Percentiles rank a stretch among this genome's conserved stretches.
phyloP scores from a whole-genome alignment of 2,329 filamentous ascomycete genomes.

The Colletotrichum sp. region DNA sequence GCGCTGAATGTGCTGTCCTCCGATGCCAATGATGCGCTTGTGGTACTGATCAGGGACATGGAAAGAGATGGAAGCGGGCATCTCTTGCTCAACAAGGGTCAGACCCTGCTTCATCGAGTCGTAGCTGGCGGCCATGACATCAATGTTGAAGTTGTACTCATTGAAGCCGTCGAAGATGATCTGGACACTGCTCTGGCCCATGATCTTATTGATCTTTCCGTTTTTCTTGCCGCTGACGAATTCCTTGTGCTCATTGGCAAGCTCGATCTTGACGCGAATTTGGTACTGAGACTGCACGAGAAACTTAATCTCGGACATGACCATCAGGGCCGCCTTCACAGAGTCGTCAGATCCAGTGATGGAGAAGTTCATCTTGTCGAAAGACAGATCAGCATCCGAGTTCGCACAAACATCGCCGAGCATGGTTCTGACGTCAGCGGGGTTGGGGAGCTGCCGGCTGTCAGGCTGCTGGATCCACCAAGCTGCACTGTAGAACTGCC shows the following conservation, averaged over 20 bases:
- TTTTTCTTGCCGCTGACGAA: conserved; percentile 99
- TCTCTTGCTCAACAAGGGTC: conserved; percentile 94
- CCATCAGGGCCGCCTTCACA: conserved; percentile 92
- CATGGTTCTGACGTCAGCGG: conserved; percentile 86
- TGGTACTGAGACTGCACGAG: conserved; percentile 87
- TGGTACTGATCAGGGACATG: conserved; percentile 99
- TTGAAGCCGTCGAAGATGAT: conserved; percentile 99
- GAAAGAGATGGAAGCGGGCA: conserved; percentile 99
- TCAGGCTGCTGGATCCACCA: conserved; percentile 70
- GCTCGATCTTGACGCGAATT: conserved; percentile 96
- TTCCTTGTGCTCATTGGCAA: conserved; percentile 99
- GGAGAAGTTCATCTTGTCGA: conserved; percentile 92
- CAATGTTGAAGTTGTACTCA: conserved; percentile 99
- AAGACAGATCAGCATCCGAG: conserved; percentile 92
- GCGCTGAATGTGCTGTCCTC: conserved; percentile 96
- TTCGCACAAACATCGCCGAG: conserved; percentile 95
- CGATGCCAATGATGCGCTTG: conserved; percentile 98
- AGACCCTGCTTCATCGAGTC: conserved; percentile 94
- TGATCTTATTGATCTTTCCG: conserved; percentile 99
- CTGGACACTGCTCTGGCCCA: conserved; percentile 99
- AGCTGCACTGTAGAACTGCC: conserved; percentile 96
- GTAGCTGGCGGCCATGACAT: conserved; percentile 90
- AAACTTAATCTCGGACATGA: conserved; percentile 91
- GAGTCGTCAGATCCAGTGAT: conserved; percentile 96
- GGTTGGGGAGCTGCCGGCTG: conserved; percentile 57